Conservation (phyloP, 1,139 yeast genomes). For the Candida tetrigidarum region DNA sequence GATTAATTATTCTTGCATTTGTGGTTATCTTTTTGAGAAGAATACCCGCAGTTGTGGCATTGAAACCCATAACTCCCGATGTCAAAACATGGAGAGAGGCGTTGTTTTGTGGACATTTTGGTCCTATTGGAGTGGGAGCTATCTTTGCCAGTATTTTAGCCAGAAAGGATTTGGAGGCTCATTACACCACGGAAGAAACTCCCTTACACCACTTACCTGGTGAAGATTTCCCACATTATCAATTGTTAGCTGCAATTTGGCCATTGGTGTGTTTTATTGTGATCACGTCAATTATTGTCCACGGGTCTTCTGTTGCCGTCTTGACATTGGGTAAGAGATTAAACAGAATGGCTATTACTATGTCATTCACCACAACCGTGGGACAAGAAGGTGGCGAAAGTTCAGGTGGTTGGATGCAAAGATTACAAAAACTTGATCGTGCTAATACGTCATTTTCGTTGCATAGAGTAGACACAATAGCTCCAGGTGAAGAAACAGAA, state of each 20-base stretch:
- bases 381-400: conserved; percentile 50
- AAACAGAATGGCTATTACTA: conserved; percentile 90
- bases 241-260: conserved; percentile 79
- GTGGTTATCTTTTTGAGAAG: conserved; percentile 86
- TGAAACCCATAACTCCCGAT: conserved; percentile 89
- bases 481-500: conserved; percentile 18
- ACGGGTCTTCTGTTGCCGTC: conserved; percentile 97
- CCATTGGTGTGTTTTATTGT: conserved; percentile 88
- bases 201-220: conserved; percentile 61
- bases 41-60: conserved; percentile 80
- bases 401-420: conserved; percentile 72
- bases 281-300: conserved; percentile 86
- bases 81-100: conserved; percentile 96
- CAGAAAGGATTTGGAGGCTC: conserved; percentile 72
- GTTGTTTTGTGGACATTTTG: conserved; percentile 94
- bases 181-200: conserved; percentile 58
- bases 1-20: conserved; percentile 77
- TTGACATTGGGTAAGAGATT: conserved; percentile 86
- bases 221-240: conserved; percentile 61
- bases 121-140: conserved; percentile 99
- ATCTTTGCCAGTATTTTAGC: conserved; percentile 89
- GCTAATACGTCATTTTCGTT: conserved; percentile 78
- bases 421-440: conserved; percentile 80
- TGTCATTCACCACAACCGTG: conserved; percentile 78
- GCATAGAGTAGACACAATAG: conserved; percentile 76